A percentile compares a stretch with the other conserved stretches of the same genome.
These are phyloP conservation scores for Backusella luteola DNA, from an alignment of 192 early-diverging fungal genomes.

Conservation along the genomic window DNA sequence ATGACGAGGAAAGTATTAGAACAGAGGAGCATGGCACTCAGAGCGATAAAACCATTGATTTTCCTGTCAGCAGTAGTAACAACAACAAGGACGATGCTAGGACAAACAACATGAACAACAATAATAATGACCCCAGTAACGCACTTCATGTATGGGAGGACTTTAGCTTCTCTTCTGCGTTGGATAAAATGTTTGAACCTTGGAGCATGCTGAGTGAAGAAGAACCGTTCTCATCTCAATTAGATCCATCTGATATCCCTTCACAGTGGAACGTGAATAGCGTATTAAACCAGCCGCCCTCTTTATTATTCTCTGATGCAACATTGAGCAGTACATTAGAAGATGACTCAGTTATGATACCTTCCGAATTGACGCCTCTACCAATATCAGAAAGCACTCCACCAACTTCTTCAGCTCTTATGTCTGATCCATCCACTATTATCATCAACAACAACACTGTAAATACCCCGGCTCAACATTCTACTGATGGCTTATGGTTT, in stretches of 20 bases:
- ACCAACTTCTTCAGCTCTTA: not conserved
- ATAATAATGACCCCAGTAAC: not conserved
- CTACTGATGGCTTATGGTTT: constrained; percentile 12
- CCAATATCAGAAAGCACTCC: not conserved
- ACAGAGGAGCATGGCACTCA: not conserved
- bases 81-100: not conserved
- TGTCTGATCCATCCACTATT: not conserved
- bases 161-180: constrained; percentile 9
- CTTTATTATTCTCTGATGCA: constrained; percentile 12
- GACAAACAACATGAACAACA: not conserved
- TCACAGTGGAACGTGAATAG: not conserved
- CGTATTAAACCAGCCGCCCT: constrained; percentile 4
- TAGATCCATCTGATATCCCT: not conserved
- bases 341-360: not conserved
- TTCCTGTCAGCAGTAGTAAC: not conserved
- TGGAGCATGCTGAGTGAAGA: constrained; percentile 15
- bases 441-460: not conserved
- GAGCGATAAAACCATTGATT: not conserved
- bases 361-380: not conserved
- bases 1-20: not conserved
- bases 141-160: constrained; percentile 10
- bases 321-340: constrained; percentile 16
- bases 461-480: constrained; percentile 9
- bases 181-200: constrained; percentile 3
- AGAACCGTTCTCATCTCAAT: not conserved